Evolutionary conservation across 2,329 filamentous ascomycete genomes (phyloP), one percentile per base, ranked within the genome.

Genomic region (Fusarium sp.): DNA sequence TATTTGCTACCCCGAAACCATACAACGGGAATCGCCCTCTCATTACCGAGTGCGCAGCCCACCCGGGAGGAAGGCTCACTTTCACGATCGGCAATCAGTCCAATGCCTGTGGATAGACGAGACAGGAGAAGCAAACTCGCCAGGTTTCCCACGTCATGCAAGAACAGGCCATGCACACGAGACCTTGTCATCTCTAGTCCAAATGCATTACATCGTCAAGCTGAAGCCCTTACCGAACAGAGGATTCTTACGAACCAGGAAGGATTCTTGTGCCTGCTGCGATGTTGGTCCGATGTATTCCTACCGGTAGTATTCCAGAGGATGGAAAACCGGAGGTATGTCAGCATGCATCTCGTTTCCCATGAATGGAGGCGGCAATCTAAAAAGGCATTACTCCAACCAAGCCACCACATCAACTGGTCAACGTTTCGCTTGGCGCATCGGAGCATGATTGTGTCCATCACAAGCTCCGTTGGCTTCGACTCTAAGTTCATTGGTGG

Each of bases 401-500:
- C 18, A 60, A 60, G 33, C 38, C 61, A 61, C 64, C 34, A 46
- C 40, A 51, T 31, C 18, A n/a, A 18, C 44, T 31, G 27, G 53
- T 29, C 36, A 50, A 69, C 27, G 29, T 42, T 36, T 51, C 42
- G 42, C 54, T 58, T 54, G 40, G 49, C 29, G 8, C 33, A 51
- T 56, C 23, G 50, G 42, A 42, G 36, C 51, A 66, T 60, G 36
- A 63, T 63, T 36, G 29, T 36, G 33, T 44, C 44, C 27, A 61
- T 66, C 69, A 62, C 58, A 55, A 61, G 60, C 50, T 46, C 50
- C 59, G 51, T 51, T 53, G 23, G 10, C 42, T 31, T 56, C 53
- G 27, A 62, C 46, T 49, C 57, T 40, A 33, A 58, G 50, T 58
- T 69, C 51, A 64, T 64, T 57, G 42, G 63, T 67, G 44, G 49